Evolutionary conservation across 202 grass and related monocot genomes (phyloP).

Genomic region (Digitaria exilis): DNA sequence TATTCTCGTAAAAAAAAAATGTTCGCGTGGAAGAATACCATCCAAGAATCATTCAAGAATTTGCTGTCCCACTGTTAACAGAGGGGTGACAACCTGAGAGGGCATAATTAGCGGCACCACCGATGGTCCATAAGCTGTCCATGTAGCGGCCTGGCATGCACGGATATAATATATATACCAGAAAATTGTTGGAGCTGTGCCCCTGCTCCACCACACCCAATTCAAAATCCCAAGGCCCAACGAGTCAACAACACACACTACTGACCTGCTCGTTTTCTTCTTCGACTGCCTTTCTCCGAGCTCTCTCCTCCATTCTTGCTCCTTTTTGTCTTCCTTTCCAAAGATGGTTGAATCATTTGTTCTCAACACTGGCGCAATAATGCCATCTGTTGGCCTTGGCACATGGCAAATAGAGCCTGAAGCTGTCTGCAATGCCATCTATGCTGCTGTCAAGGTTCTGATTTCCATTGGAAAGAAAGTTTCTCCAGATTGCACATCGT

Average conservation of each 20-base stretch:
- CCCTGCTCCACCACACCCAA: not conserved
- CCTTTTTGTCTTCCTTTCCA: not conserved
- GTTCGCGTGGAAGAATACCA: not conserved
- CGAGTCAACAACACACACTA: not conserved
- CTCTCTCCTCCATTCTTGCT: not conserved
- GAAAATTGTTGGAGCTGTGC: not conserved
- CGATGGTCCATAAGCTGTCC: not conserved
- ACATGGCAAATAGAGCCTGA: conserved; percentile 42
- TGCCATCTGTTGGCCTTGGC: conserved; percentile 62
- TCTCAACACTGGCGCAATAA: conserved; percentile 61
- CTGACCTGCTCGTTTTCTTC: not conserved
- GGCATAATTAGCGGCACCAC: not conserved
- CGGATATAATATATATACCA: not conserved
- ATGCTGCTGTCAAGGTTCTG: conserved; percentile 63
- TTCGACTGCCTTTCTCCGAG: not conserved
- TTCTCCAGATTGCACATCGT: not conserved
- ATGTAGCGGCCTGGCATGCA: not conserved
- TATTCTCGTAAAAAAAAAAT: not conserved
- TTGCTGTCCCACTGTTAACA: not conserved
- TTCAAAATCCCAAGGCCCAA: not conserved
- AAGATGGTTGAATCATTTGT: conserved; percentile 53
- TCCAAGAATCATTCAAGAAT: not conserved
- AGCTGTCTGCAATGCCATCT: conserved; percentile 35
- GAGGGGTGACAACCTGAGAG: not conserved
- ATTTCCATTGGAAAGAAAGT: not conserved